Evolutionary conservation across 306 rosid species (phyloP), one percentile per base, ranked within the genome.

Genomic region (Fagus sylvatica): DNA sequence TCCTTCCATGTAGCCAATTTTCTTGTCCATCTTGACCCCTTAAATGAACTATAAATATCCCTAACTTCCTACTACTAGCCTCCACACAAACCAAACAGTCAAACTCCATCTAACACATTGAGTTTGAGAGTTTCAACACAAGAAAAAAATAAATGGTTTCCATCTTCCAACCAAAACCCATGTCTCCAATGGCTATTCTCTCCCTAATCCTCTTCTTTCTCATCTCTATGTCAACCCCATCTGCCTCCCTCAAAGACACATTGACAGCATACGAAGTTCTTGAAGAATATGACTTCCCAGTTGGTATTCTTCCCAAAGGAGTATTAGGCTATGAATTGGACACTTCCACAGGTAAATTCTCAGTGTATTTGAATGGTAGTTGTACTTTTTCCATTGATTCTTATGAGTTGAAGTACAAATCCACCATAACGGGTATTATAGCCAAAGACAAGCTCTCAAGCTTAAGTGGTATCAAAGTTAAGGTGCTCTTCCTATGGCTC

Each of bases 251-350:
- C 68, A 51, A 13, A 40, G 53, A 64, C 4, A 57, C 59, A 41
- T 41, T 75, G 49, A 84, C 82, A 5, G 84, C 83, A 2, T 85
- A 88, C 41, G 68, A 89, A 75, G 87, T 69, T 28, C 89, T 88
- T 43, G 80, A 89, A 71, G 66, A 73, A 37, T 83, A 84, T 66
- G 74, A 83, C 41, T 86, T 87, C 81, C 89, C 91, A 2, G 87
- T 75, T 4, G 93, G 91, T 33, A 28, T 87, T 78, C 92, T 91
- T 74, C 90, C 92, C 22, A 84, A 75, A 30, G 90, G 88, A 1
- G 90, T 65, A 0, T 0, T 72, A 59, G 70, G 87, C 67, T 89
- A 89, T 60, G 70, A 78, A 40, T 71, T 89, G n/a, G 80, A 84
- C 77, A 70, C 1, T 16, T 78, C 90, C 53, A 80, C 88, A 0